Percentiles rank a stretch among this genome's conserved stretches.
phyloP scores from a whole-genome alignment of 2,329 filamentous ascomycete species.

The Cladorrhinum sp. region DNA sequence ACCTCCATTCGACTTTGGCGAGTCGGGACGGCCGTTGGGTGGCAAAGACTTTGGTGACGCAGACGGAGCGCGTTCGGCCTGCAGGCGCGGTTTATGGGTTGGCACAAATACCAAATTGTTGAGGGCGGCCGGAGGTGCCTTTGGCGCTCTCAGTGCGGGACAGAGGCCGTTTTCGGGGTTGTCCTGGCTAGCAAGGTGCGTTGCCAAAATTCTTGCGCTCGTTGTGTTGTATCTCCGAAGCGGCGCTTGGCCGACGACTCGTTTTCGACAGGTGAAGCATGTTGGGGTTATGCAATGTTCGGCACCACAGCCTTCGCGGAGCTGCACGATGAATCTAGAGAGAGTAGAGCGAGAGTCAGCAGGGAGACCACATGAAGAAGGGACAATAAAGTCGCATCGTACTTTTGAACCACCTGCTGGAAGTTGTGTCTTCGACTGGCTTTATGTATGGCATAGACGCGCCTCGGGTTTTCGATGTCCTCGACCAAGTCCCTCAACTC shows the following conservation, averaged over 20 bases:
- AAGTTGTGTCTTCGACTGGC: conserved; percentile 61
- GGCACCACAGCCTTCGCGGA: conserved; percentile 75
- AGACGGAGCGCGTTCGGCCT: conserved; percentile 12
- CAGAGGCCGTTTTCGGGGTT: conserved; percentile 71
- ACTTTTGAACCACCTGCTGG: conserved; percentile 67
- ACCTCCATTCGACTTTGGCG: conserved; percentile 15
- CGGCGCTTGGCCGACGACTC: conserved; percentile 63
- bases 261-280: conserved; percentile 74
- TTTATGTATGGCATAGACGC: conserved; percentile 58
- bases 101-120: conserved; percentile 47
- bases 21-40: conserved; percentile 10
- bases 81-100: conserved; percentile 28
- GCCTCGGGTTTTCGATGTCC: conserved; percentile 59
- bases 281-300: conserved; percentile 68
- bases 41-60: conserved; percentile 23
- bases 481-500: conserved; percentile 55
- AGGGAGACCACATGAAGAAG: not conserved
- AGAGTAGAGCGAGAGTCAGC: conserved; percentile 5
- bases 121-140: conserved; percentile 43
- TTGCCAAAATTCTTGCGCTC: conserved; percentile 76
- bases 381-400: conserved; percentile 25
- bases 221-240: conserved; percentile 76
- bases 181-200: conserved; percentile 76
- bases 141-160: conserved; percentile 43
- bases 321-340: conserved; percentile 70